Evolutionary conservation across 768 basidiomycete species (phyloP), one percentile per base, ranked within the genome.

Genomic region (Mycena galopus): DNA sequence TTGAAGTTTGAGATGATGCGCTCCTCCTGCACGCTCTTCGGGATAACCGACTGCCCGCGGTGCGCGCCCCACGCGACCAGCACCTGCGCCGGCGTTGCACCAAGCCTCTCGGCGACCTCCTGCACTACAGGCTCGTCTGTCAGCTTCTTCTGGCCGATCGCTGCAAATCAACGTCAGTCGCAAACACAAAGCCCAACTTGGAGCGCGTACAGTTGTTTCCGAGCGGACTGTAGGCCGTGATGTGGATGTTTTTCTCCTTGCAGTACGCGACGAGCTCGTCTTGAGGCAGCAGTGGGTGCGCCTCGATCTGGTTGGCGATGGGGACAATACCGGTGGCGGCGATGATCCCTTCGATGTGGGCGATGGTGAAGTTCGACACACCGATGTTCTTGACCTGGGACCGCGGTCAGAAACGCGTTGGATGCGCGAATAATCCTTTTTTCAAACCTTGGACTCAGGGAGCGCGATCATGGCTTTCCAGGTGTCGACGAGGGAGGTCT

Each of bases 401-500:
- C 14, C 44, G 69, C 65, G 30, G 27, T 58, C 11, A 62, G 42
- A 62, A 47, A 27, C 35, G 65, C 19, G 30, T 44, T 21, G 4
- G 25, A 64, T 44, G 27, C 37, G 29, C n/a, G 29, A 44, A 44
- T 55, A 17, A 59, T 51, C 25, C 19, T n/a, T 75, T 64, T 37
- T 21, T 6, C 0, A 56, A 37, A 19, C 93, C 87, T 96, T 96
- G 71, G 89, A 88, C 78, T 91, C 89, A 17, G 86, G 89, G 14
- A 96, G 88, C 47, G 85, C 85, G 73, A 94, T 86, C 89, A 96
- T 87, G 17, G 93, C 93, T 76, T 90, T 92, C 94, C 94, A 95
- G 39, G 94, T 96, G 16, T 95, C 93, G 33, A 90, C 89, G n/a
- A 95, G 82, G 16, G 87, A 86, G 1, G 88, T 88, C 63, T 88